phyloP scores from a whole-genome alignment of 2,329 filamentous ascomycete species.

The Sporothrix sp. region DNA sequence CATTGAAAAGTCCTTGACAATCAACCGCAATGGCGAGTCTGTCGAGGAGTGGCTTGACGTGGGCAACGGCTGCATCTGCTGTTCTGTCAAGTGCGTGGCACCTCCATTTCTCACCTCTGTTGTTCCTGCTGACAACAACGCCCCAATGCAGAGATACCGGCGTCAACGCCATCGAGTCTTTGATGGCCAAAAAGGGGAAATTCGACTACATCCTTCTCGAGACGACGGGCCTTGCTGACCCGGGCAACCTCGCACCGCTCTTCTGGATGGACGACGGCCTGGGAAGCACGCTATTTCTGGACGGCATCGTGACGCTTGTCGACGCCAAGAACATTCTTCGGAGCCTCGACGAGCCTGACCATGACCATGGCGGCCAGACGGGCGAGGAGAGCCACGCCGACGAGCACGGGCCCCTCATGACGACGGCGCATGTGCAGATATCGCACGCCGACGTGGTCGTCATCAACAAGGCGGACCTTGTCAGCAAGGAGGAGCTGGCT shows the following conservation, averaged over 20 bases:
- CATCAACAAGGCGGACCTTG: constrained; percentile 87
- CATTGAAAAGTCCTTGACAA: constrained; percentile 90
- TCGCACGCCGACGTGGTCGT: constrained; percentile 93
- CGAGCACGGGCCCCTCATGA: constrained; percentile 59
- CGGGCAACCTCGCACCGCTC: constrained; percentile 86
- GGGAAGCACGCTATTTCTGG: constrained; percentile 89
- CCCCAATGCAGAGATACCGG: constrained; percentile 75
- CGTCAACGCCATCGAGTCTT: constrained; percentile 85
- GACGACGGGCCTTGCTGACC: constrained; percentile 90
- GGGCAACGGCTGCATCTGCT: constrained; percentile 95
- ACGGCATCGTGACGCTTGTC: constrained; percentile 91
- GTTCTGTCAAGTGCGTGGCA: constrained; percentile 70
- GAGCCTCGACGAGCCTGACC: constrained; percentile 64
- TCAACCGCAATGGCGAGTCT: constrained; percentile 72
- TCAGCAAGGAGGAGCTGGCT: constrained; percentile 59
- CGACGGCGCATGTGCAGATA: constrained; percentile 90
- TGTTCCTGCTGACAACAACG: neutral
- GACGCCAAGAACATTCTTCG: constrained; percentile 87
- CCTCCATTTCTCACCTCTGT: neutral
- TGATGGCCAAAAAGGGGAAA: constrained; percentile 86
- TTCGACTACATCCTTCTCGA: constrained; percentile 98
- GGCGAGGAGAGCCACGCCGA: constrained; percentile 39
- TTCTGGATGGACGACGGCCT: constrained; percentile 98
- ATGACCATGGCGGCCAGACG: constrained; percentile 41
- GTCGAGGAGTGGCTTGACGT: constrained; percentile 94